These are phyloP conservation scores for Phoma sp. DNA, from an alignment of 2,329 filamentous ascomycete species.

Conservation along the genomic window DNA sequence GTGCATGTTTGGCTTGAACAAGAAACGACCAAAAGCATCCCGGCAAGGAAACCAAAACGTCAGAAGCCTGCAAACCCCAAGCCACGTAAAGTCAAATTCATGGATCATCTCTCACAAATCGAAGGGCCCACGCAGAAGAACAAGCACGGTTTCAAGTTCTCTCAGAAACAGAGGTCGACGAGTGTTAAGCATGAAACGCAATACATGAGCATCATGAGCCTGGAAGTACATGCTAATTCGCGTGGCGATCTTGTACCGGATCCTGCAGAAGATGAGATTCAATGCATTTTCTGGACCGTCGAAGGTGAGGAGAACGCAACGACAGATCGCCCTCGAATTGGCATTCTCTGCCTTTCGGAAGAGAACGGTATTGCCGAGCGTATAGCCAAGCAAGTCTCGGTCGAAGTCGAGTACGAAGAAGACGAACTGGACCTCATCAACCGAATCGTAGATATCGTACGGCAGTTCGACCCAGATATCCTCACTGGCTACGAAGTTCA, in stretches of 20 bases:
- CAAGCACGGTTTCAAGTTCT: constrained; percentile 83
- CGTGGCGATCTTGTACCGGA: constrained; percentile 82
- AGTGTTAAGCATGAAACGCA: constrained; percentile 83
- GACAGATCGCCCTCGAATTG: constrained; percentile 64
- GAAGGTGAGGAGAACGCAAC: constrained; percentile 73
- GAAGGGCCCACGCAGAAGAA: constrained; percentile 85
- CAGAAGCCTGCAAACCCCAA: constrained; percentile 20
- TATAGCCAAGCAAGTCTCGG: constrained; percentile 64
- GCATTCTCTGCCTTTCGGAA: constrained; percentile 74
- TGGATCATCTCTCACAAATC: constrained; percentile 74
- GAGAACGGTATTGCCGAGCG: constrained; percentile 64
- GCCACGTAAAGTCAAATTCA: constrained; percentile 22
- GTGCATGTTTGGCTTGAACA: constrained; percentile 70
- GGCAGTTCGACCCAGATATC: constrained; percentile 85
- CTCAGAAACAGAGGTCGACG: constrained; percentile 74
- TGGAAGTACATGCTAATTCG: constrained; percentile 91
- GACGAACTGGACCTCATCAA: constrained; percentile 86
- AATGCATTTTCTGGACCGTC: constrained; percentile 88
- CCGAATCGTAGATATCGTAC: constrained; percentile 84
- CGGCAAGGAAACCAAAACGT: constrained; percentile 8
- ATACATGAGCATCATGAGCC: constrained; percentile 96
- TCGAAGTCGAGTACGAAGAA: constrained; percentile 74
- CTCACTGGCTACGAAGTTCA: constrained; percentile 95
- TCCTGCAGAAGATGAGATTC: constrained; percentile 86
- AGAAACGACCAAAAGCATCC: constrained; percentile 34